Percentiles rank a stretch among this genome's conserved stretches.
Evolutionary conservation across 345 rosid species (phyloP).

Genomic region (Salix udensis): DNA sequence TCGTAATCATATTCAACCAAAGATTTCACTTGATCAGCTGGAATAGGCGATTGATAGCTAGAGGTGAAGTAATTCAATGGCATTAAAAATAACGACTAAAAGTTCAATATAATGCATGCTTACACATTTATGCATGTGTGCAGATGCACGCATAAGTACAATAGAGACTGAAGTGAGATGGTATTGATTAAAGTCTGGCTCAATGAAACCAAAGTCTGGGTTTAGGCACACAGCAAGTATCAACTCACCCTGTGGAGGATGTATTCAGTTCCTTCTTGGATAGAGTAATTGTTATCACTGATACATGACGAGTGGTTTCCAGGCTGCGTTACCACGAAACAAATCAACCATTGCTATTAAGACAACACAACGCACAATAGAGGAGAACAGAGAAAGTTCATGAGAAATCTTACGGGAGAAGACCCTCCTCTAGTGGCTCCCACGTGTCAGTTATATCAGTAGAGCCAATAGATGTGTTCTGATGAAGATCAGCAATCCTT

Average conservation of each 20-base stretch:
- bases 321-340: slow-evolving; percentile 15
- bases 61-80: background rate
- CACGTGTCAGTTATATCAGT: slow-evolving; percentile 34
- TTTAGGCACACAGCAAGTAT: background rate
- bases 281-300: slow-evolving; percentile 31
- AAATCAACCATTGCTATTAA: background rate
- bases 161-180: background rate
- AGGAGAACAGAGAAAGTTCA: background rate
- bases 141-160: background rate
- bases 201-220: background rate
- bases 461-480: slow-evolving; percentile 29
- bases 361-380: background rate
- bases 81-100: background rate
- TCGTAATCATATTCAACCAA: slow-evolving; percentile 23
- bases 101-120: background rate
- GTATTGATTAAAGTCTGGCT: background rate
- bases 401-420: slow-evolving; percentile 28
- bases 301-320: slow-evolving; percentile 39
- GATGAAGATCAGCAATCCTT: slow-evolving; percentile 30
- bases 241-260: slow-evolving; percentile 29
- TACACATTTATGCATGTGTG: background rate
- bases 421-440: slow-evolving; percentile 42
- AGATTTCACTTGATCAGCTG: slow-evolving; percentile 35
- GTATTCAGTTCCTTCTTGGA: slow-evolving; percentile 27
- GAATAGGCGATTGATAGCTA: slow-evolving; percentile 36